Conservation (phyloP, 495 filamentous ascomycete genomes). For the Talaromyces ruber region DNA sequence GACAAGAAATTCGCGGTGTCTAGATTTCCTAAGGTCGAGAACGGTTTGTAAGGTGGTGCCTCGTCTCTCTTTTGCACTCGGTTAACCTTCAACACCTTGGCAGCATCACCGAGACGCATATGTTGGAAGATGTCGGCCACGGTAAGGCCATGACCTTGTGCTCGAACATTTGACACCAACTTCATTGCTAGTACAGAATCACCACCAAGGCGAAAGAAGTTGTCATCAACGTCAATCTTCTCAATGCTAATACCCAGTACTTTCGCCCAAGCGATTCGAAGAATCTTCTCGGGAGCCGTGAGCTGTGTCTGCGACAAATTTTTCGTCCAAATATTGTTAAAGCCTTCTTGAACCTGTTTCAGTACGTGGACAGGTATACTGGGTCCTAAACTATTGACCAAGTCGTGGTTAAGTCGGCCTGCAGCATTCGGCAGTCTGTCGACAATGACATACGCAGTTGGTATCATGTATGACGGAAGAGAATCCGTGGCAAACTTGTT, state of each 20-base stretch:
- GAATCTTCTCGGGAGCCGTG: constrained; percentile 24
- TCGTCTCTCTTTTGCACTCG: constrained; percentile 10
- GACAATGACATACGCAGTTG: constrained; percentile 27
- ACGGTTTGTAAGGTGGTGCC: constrained; percentile 19
- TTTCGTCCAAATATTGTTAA: constrained; percentile 17
- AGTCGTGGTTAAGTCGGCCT: constrained; percentile 25
- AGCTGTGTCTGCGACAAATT: constrained; percentile 13
- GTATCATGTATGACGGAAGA: constrained; percentile 31
- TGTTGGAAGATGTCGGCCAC: constrained; percentile 41
- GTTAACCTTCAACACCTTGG: constrained; percentile 20
- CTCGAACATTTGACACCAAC: constrained; percentile 27
- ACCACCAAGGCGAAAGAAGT: constrained; percentile 40
- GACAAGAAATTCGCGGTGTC: constrained; percentile 20
- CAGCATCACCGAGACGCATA: constrained; percentile 32
- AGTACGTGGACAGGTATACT: constrained; percentile 14
- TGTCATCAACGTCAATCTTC: constrained; percentile 33
- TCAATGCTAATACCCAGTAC: constrained; percentile 27
- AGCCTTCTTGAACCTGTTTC: constrained; percentile 12
- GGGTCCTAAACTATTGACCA: constrained; percentile 4
- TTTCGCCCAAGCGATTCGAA: constrained; percentile 37
- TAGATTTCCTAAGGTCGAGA: constrained; percentile 25
- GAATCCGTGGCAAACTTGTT: constrained; percentile 23
- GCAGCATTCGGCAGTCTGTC: constrained; percentile 20
- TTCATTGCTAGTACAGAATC: constrained; percentile 41
- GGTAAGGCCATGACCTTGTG: constrained; percentile 22